phyloP scores from a whole-genome alignment of 129 eudicot genomes.

The Tagetes patula region DNA sequence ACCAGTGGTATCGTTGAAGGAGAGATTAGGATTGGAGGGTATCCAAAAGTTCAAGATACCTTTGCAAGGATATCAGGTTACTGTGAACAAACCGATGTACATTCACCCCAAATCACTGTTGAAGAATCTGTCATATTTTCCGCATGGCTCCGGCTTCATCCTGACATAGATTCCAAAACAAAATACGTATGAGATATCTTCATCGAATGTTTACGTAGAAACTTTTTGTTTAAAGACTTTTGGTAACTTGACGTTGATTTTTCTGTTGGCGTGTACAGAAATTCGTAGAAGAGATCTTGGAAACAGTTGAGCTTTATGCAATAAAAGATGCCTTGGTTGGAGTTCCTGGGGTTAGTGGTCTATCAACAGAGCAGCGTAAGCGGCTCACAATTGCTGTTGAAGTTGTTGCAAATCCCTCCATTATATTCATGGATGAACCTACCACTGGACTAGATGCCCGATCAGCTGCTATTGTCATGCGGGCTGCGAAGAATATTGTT shows the following conservation, averaged over 20 bases:
- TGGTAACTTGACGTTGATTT: background rate
- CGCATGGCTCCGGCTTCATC: slow-evolving; percentile 89
- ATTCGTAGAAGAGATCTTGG: slow-evolving; percentile 30
- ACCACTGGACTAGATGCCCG: no score
- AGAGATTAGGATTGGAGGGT: slow-evolving; percentile 62
- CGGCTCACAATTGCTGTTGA: slow-evolving; percentile 47
- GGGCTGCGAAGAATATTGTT: slow-evolving; percentile 41
- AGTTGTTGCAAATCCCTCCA: no score
- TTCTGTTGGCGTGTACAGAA: slow-evolving; percentile 20
- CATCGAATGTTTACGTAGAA: background rate
- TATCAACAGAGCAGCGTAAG: slow-evolving; percentile 46
- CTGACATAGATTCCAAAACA: slow-evolving; percentile 56
- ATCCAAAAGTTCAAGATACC: slow-evolving; percentile 74
- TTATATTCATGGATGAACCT: no score
- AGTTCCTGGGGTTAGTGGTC: slow-evolving; percentile 40
- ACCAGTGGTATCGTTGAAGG: slow-evolving; percentile 67
- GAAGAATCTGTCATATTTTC: slow-evolving; percentile 77
- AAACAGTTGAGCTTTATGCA: slow-evolving; percentile 32
- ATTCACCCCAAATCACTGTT: slow-evolving; percentile 77
- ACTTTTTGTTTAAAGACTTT: background rate
- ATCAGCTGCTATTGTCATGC: slow-evolving; percentile 36
- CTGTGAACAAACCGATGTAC: slow-evolving; percentile 85
- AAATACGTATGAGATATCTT: slow-evolving; percentile 49
- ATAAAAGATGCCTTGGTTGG: slow-evolving; percentile 38
- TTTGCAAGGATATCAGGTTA: slow-evolving; percentile 79